phyloP scores from a whole-genome alignment of 164 flowering plant species.

The Liquidambar formosana region DNA sequence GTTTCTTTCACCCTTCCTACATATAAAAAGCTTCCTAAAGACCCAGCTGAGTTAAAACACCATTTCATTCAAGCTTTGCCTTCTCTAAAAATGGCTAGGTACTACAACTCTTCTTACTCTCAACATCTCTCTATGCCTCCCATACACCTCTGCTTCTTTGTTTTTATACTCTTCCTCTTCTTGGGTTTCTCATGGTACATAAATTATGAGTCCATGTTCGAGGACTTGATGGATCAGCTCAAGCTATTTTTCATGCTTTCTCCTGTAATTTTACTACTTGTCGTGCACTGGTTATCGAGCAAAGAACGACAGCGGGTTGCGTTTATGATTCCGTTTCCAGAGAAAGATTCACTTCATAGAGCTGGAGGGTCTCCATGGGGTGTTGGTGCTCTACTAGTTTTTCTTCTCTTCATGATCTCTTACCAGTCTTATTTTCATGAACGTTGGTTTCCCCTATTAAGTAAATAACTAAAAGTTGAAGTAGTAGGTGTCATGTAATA shows the following conservation, averaged over 20 bases:
- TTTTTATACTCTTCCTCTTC: constrained; percentile 32
- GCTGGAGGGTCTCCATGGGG: constrained; percentile 97
- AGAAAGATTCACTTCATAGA: constrained; percentile 67
- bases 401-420: constrained; percentile 82
- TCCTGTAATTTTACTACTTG: constrained; percentile 60
- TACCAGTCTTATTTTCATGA: constrained; percentile 73
- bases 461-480: constrained; percentile 13
- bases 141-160: constrained; percentile 44
- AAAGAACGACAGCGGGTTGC: constrained; percentile 32
- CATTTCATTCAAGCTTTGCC: neutral
- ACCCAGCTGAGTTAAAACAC: neutral
- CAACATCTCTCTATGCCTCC: constrained; percentile 36
- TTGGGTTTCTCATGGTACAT: constrained; percentile 56
- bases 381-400: constrained; percentile 62
- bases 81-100: constrained; percentile 28
- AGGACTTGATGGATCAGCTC: constrained; percentile 47
- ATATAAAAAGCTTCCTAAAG: neutral
- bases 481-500: neutral
- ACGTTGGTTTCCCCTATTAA: constrained; percentile 79
- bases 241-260: constrained; percentile 59
- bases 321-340: constrained; percentile 49
- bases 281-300: constrained; percentile 62
- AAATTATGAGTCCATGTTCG: constrained; percentile 46
- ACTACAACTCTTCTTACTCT: constrained; percentile 29
- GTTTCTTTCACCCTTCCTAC: neutral